Base-by-base conservation (phyloP, 108 stramenopile genomes). In the Skeletonema grethae region DNA sequence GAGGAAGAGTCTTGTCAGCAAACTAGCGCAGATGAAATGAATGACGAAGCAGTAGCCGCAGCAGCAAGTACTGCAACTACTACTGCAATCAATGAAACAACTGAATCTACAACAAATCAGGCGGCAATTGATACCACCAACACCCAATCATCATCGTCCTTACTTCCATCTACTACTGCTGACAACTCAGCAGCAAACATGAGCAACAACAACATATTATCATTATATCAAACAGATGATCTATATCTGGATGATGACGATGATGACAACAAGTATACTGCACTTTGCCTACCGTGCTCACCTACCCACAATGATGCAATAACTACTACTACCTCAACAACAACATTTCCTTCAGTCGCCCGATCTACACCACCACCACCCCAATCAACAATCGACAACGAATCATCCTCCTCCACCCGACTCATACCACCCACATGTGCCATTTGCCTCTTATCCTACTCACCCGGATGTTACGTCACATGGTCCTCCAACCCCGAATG, bases 401-500 rank as follows among this genome's bases (percentile, higher is more conserved):
- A 67, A 18, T 10, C 18, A 31, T 50, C 67, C 25, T 50, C 67
- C 25, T 28, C 25, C 31, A 20, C 64, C 25, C 77, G 89, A 60
- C 28, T 81, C 25, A 87, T 83, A 3, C 72, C 87, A 18, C 79
- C 77, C 31, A 67, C 65, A n/a, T 94, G 93, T 67, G 66, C 86
- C 20, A 91, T 94, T 67, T 94, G 93, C 61, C 80, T 94, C 1
- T 56, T 86, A 30, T 50, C 79, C 18, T 94, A 91, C 65, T 24
- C 66, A 36, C 67, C 85, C 29, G 90, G 90, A 30, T 72, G 72
- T 36, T 71, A 75, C 43, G 65, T 95, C 20, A 84, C 91, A 8
- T 92, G 89, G 89, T 87, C 89, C 12, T 81, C 80, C 57, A 92
- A 95, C 58, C 34, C 65, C 25, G 73, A 75, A 35, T 92, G 91